Evolutionary conservation across 495 filamentous ascomycete species (phyloP).

Genomic region (Amphirosellinia nigrospora): DNA sequence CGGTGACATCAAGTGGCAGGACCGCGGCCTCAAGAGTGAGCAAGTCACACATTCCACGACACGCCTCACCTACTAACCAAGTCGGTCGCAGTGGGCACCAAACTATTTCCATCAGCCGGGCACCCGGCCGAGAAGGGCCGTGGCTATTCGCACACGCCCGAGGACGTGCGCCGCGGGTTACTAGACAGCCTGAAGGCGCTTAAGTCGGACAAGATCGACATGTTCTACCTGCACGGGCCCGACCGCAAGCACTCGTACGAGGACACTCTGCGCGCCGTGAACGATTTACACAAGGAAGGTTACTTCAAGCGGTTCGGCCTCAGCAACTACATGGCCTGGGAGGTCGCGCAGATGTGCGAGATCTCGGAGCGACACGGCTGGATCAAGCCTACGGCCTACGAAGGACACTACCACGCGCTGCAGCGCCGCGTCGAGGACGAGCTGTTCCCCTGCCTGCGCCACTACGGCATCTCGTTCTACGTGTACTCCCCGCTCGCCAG

Average conservation of each 20-base stretch:
- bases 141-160: conserved; percentile 40
- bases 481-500: conserved; percentile 57
- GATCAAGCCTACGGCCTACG: conserved; percentile 68
- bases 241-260: conserved; percentile 56
- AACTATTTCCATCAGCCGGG: conserved; percentile 50
- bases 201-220: conserved; percentile 54
- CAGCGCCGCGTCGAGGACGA: conserved; percentile 56
- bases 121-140: conserved; percentile 16
- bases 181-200: conserved; percentile 52
- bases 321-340: conserved; percentile 57
- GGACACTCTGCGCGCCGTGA: conserved; percentile 53
- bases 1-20: conserved; percentile 52
- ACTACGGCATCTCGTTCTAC: conserved; percentile 60
- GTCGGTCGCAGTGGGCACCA: conserved; percentile 52
- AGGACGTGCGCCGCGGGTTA: conserved; percentile 47
- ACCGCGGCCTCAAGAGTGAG: conserved; percentile 48
- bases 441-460: conserved; percentile 57
- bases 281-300: conserved; percentile 56
- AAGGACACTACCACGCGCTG: conserved; percentile 70
- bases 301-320: conserved; percentile 54
- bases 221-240: conserved; percentile 59
- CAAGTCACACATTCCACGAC: background rate
- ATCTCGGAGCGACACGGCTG: conserved; percentile 58
- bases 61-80: background rate
- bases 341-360: conserved; percentile 59